Evolutionary conservation across 176 grass and related monocot species (phyloP).

Genomic region (Eremochloa ophiuroides): DNA sequence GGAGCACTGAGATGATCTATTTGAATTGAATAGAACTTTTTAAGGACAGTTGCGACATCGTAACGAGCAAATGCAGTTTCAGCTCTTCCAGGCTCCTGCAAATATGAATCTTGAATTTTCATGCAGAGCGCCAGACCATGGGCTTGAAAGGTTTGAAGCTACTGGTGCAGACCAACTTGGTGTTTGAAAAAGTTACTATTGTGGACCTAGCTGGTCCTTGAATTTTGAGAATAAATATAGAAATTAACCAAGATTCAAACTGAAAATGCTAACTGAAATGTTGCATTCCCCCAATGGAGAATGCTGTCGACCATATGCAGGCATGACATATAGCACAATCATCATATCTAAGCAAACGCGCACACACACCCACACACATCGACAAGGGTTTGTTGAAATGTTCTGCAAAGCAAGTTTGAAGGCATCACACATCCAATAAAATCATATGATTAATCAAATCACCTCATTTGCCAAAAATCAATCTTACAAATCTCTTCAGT

Average conservation of each 20-base stretch:
- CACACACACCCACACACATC: too few species aligned
- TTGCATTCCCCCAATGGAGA: background rate
- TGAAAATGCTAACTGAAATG: background rate
- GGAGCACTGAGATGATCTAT: constrained; percentile 39
- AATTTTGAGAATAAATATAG: background rate
- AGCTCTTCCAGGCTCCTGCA: constrained; percentile 57
- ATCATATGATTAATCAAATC: background rate
- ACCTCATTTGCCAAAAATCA: background rate
- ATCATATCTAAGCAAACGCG: background rate
- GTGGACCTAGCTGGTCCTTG: background rate
- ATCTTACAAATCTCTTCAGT: background rate
- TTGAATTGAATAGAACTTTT: constrained; percentile 51
- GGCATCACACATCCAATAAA: background rate
- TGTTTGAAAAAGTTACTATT: background rate
- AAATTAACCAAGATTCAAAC: background rate
- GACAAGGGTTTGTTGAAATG: background rate
- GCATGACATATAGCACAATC: background rate
- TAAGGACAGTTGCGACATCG: constrained; percentile 39
- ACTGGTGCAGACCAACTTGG: background rate
- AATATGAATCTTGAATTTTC: background rate
- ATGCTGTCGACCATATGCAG: background rate
- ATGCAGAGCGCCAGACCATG: background rate
- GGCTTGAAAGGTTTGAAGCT: background rate
- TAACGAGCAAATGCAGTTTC: constrained; percentile 56
- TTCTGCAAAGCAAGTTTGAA: background rate